Evolutionary conservation across 1,139 yeast genomes (phyloP).

Genomic region (Blastobotrys raffinosifermentans): DNA sequence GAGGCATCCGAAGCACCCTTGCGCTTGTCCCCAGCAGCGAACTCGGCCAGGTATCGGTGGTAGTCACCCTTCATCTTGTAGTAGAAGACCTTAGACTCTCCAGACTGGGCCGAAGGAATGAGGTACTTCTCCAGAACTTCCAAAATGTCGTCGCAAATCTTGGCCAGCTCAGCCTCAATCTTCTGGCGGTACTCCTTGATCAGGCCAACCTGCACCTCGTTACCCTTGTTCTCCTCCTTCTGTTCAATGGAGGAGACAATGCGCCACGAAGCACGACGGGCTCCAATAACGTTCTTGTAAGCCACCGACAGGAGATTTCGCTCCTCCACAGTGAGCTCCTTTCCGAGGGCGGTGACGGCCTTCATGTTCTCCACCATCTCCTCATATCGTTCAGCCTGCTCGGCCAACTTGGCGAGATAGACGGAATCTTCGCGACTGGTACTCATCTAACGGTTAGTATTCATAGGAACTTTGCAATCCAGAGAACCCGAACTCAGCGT

Average conservation of each 20-base stretch:
- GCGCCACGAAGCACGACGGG: slow-evolving; percentile 99
- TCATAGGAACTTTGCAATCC: no score
- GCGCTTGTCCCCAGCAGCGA: slow-evolving; percentile 85
- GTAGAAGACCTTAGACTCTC: slow-evolving; percentile 97
- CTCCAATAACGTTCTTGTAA: slow-evolving; percentile 97
- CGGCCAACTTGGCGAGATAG: slow-evolving; percentile 97
- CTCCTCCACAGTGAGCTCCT: slow-evolving; percentile 94
- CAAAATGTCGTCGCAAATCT: slow-evolving; percentile 90
- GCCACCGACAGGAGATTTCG: slow-evolving; percentile 96
- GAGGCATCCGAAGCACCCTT: slow-evolving; percentile 90
- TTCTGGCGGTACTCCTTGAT: slow-evolving; percentile 93
- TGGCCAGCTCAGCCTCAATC: slow-evolving; percentile 88
- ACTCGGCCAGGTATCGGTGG: slow-evolving; percentile 98
- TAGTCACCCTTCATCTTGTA: slow-evolving; percentile 99
- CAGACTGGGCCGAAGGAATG: slow-evolving; percentile 90
- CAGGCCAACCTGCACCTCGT: slow-evolving; percentile 78
- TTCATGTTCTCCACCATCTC: slow-evolving; percentile 96
- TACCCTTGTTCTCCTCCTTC: slow-evolving; percentile 95
- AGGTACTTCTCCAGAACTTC: slow-evolving; percentile 82
- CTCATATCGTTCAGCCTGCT: slow-evolving; percentile 99
- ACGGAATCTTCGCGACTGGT: slow-evolving; percentile 91
- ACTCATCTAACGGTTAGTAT: slow-evolving; percentile 6
- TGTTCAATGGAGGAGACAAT: slow-evolving; percentile 96
- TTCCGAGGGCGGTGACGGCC: slow-evolving; percentile 92
- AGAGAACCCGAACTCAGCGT: no score